These are phyloP conservation scores for Cryptococcus sp. DNA, from an alignment of 1,284 basidiomycete genomes.

Conservation along the genomic window DNA sequence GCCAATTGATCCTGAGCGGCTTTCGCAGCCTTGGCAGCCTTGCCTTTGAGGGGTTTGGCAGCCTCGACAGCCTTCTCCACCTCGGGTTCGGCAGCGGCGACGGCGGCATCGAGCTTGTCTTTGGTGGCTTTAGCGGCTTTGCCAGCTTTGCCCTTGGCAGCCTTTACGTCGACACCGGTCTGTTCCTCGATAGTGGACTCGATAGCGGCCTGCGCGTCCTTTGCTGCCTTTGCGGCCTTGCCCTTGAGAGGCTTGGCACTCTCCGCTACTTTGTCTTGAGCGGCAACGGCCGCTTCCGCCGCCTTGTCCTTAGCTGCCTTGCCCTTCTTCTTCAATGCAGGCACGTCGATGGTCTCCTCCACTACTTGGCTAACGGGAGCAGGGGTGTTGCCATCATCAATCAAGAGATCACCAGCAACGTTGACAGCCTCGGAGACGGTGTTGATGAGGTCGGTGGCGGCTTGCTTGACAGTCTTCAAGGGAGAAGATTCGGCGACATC, in stretches of 20 bases:
- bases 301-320: slow-evolving; percentile 21
- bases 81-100: slow-evolving; percentile 24
- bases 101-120: slow-evolving; percentile 17
- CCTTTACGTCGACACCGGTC: slow-evolving; percentile 23
- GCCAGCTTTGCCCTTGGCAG: slow-evolving; percentile 23
- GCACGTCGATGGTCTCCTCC: slow-evolving; percentile 28
- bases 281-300: slow-evolving; percentile 7
- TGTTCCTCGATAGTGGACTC: slow-evolving; percentile 24
- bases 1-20: slow-evolving; percentile 17
- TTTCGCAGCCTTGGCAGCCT: slow-evolving; percentile 26
- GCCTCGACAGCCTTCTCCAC: slow-evolving; percentile 31
- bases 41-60: slow-evolving; percentile 23
- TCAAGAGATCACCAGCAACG: slow-evolving; percentile 39
- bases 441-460: slow-evolving; percentile 23
- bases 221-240: slow-evolving; percentile 22
- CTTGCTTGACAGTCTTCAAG: slow-evolving; percentile 17
- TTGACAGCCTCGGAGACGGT: slow-evolving; percentile 33
- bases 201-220: slow-evolving; percentile 13
- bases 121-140: slow-evolving; percentile 27
- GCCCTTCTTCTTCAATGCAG: slow-evolving; percentile 28
- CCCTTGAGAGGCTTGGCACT: slow-evolving; percentile 26
- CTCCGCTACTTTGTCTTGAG: slow-evolving; percentile 16
- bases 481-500: slow-evolving; percentile 11
- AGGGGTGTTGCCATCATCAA: slow-evolving; percentile 38
- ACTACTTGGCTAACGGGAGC: slow-evolving; percentile 25